Evolutionary conservation across 306 rosid species (phyloP), one percentile per base, ranked within the genome.

Genomic region (Sechiopsis laciniata): DNA sequence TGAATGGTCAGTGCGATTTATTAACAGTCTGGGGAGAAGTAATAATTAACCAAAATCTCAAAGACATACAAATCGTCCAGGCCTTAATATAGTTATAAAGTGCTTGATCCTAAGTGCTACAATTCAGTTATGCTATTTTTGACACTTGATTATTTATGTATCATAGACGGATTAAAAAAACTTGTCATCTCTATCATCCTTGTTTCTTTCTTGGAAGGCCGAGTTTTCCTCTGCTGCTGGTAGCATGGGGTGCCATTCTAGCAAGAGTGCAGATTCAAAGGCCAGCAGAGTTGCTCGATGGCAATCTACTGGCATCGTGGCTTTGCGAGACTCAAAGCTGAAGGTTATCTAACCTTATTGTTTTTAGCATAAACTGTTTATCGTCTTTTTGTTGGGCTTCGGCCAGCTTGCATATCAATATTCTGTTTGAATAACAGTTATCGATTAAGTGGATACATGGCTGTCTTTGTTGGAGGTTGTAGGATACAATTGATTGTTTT

Each of bases 271-370:
- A 8, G 92, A 91, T 63, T 79, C 89, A 13, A 89, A 86, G 66
- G 86, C 91, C 3, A 82, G 37, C 71, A 80, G 95, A 61, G 40
- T 76, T n/a, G 77, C 96, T 13, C 95, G 96, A 13, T 94, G 99
- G 99, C 88, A 89, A 84, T 85, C 99, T 83, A 94, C 99, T 0
- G 96, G 99, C 79, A 94, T 85, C 82, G 96, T 94, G 58, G 96
- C 90, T 74, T 67, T 94, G 82, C 96, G 95, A 45, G 97, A 91
- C 80, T 83, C 91, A 73, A 91, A 91, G 84, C 81, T 94, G 85
- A 94, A 94, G 99, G 99, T 64, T 68, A 52, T 5, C 45, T 77
- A 8, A 8, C 72, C 21, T 72, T 60, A 32, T 66, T 76, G 51
- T 64, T 58, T 26, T 26, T 24, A 8, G 69, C 35, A 24, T 72